These are phyloP conservation scores for Pachyrhizus erosus DNA, from an alignment of 306 rosid genomes.

Conservation along the genomic window DNA sequence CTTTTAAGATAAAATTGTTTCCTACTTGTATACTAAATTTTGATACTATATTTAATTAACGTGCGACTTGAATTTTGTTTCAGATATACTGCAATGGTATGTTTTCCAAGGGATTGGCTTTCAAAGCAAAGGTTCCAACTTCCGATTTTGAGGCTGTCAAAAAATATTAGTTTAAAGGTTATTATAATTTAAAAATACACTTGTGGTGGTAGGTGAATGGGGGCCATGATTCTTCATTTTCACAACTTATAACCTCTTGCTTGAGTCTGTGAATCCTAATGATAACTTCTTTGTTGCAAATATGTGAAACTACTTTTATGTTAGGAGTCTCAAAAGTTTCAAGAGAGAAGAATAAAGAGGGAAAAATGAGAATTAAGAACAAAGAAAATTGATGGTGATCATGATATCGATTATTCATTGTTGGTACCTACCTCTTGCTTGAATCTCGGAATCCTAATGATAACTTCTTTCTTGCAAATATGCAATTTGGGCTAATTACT, in stretches of 20 bases:
- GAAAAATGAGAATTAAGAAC: too few species aligned
- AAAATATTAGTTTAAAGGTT: neutral
- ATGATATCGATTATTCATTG: neutral
- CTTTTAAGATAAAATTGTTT: too few species aligned
- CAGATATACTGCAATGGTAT: neutral
- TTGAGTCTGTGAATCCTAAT: neutral
- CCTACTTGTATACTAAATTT: too few species aligned
- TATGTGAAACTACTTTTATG: too few species aligned
- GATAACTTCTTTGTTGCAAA: neutral
- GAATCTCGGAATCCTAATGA: neutral
- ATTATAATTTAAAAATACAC: neutral
- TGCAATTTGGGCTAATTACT: neutral
- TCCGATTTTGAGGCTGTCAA: neutral
- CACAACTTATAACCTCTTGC: neutral
- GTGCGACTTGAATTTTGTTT: too few species aligned
- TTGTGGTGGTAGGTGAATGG: neutral
- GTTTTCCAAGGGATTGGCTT: neutral
- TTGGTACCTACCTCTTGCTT: neutral
- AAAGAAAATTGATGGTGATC: neutral
- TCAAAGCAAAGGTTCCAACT: neutral
- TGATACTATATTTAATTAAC: too few species aligned
- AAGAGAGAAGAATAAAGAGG: neutral
- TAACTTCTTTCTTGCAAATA: neutral
- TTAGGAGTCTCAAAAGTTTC: neutral
- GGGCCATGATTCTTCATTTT: neutral